Conservation (phyloP, 495 filamentous ascomycete species). For the Neurospora tetraspora region DNA sequence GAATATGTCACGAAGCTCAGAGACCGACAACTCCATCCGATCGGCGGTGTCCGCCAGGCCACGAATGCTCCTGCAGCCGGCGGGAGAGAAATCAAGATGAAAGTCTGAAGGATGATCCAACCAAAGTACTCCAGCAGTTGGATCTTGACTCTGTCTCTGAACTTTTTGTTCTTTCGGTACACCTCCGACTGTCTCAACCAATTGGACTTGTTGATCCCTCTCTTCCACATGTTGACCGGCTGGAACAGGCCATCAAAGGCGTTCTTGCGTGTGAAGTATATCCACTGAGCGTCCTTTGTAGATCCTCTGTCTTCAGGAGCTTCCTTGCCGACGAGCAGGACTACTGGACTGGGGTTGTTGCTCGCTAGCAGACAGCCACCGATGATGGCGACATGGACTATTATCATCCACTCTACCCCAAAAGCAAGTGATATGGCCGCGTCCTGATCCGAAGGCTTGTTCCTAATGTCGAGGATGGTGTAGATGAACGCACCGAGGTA, state of each 20-base stretch:
- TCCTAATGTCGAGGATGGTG: conserved; percentile 25
- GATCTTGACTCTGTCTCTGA: background rate
- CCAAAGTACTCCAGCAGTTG: background rate
- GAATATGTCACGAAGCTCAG: conserved; percentile 33
- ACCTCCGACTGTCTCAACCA: background rate
- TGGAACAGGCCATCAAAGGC: background rate
- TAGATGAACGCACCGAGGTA: conserved; percentile 36
- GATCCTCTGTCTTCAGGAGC: background rate
- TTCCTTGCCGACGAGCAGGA: background rate
- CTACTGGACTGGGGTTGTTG: conserved; percentile 4
- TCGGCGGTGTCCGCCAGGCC: conserved; percentile 30
- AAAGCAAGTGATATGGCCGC: conserved; percentile 35
- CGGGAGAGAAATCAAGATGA: conserved; percentile 24
- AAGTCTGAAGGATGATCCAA: background rate
- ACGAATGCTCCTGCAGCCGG: conserved; percentile 3
- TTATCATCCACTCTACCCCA: conserved; percentile 28
- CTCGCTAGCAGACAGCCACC: conserved; percentile 2
- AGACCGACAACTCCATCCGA: conserved; percentile 33
- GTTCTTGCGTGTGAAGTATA: background rate
- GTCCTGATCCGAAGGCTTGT: conserved; percentile 30
- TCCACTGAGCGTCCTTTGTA: background rate
- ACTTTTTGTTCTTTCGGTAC: background rate
- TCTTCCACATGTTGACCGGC: conserved; percentile 2
- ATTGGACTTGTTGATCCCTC: conserved; percentile 2
- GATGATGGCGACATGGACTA: conserved; percentile 7